Conservation (phyloP, 2,329 filamentous ascomycete genomes). For the Fusarium sp. region DNA sequence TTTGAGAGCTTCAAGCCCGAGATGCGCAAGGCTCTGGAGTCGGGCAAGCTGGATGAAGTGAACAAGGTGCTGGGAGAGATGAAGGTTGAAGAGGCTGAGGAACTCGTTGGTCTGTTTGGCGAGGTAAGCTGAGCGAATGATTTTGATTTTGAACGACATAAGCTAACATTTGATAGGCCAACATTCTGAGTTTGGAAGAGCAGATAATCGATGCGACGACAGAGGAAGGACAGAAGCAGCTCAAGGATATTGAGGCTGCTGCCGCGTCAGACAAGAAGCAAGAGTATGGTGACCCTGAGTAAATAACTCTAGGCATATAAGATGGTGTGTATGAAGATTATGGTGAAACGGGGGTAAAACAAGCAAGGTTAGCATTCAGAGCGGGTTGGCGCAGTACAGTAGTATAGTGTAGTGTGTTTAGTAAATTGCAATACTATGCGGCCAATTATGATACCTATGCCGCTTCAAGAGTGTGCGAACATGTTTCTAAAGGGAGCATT, state of each 20-base stretch:
- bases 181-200: conserved; percentile 89
- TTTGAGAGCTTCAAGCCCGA: conserved; percentile 86
- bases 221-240: conserved; percentile 77
- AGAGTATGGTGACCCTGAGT: conserved; percentile 53
- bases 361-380: not conserved
- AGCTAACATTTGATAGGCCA: conserved; percentile 61
- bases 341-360: conserved; percentile 5
- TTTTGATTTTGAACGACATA: not conserved
- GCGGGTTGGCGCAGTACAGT: not conserved
- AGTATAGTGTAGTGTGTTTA: not conserved
- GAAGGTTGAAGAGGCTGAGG: conserved; percentile 87
- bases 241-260: conserved; percentile 74
- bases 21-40: conserved; percentile 81
- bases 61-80: conserved; percentile 76
- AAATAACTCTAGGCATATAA: conserved; percentile 44
- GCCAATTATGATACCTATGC: not conserved
- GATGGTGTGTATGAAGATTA: not conserved
- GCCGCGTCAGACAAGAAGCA: conserved; percentile 44
- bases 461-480: not conserved
- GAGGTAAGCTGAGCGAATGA: conserved; percentile 58
- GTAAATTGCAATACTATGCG: not conserved
- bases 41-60: conserved; percentile 77
- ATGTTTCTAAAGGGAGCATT: conserved; percentile 1
- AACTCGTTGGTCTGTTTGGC: conserved; percentile 79
- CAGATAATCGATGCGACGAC: conserved; percentile 96